Percentiles rank a stretch among this genome's conserved stretches.
These are phyloP conservation scores for Sideroxylon spinosum DNA, from an alignment of 179 eudicot genomes.

Conservation along the genomic window DNA sequence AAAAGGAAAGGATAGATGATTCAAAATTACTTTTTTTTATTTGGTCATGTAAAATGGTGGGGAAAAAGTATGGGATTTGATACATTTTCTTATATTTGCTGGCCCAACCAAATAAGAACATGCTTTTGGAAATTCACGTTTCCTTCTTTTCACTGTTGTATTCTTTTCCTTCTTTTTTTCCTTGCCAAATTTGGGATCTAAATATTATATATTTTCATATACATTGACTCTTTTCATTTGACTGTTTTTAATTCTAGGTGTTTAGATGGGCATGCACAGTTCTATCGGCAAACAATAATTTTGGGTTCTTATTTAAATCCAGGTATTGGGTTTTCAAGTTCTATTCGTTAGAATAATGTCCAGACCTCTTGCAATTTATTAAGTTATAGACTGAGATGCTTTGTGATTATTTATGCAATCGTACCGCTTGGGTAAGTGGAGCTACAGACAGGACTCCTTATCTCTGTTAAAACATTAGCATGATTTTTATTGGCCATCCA, in stretches of 20 bases:
- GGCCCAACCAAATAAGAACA: too few species aligned
- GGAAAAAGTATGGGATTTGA: too few species aligned
- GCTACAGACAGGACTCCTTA: not conserved
- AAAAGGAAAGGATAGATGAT: too few species aligned
- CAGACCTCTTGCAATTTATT: not conserved
- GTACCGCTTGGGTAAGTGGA: not conserved
- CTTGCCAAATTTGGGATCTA: too few species aligned
- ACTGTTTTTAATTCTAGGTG: slow-evolving; percentile 46
- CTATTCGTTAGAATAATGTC: not conserved
- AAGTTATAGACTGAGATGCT: not conserved
- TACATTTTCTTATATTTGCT: too few species aligned
- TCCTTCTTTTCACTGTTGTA: too few species aligned
- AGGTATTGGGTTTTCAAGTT: slow-evolving; percentile 40
- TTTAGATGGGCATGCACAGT: slow-evolving; percentile 70
- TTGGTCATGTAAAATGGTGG: too few species aligned
- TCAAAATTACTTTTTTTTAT: too few species aligned
- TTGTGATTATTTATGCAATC: not conserved
- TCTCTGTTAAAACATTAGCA: not conserved
- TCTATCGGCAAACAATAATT: slow-evolving; percentile 85
- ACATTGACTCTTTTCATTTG: not conserved
- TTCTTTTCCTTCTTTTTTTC: too few species aligned
- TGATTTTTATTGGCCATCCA: too few species aligned
- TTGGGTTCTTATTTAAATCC: slow-evolving; percentile 73
- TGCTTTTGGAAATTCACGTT: too few species aligned
- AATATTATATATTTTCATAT: too few species aligned